These are phyloP conservation scores for Talaromyces ruber DNA, from an alignment of 495 filamentous ascomycete genomes.

Conservation along the genomic window DNA sequence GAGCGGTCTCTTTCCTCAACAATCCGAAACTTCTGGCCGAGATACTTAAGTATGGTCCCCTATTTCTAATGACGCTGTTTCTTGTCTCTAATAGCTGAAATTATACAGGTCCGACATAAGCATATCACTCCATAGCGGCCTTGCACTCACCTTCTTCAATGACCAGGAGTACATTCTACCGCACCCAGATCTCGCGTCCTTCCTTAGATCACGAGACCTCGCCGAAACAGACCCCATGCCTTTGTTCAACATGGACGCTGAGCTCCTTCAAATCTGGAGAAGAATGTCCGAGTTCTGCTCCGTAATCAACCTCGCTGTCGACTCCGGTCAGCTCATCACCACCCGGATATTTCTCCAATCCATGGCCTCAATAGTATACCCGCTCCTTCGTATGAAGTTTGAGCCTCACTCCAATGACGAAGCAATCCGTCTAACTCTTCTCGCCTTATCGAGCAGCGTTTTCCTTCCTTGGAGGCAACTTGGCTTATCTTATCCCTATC, in stretches of 20 bases:
- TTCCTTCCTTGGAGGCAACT: background rate
- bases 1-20: conserved; percentile 6
- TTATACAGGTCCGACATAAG: background rate
- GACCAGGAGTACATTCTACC: background rate
- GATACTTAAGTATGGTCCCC: background rate
- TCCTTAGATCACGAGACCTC: background rate
- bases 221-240: background rate
- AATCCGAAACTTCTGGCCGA: background rate
- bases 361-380: background rate
- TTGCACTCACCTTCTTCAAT: background rate
- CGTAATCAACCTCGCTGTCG: background rate
- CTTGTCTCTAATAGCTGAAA: background rate
- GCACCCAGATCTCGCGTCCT: background rate
- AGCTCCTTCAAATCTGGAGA: background rate
- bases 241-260: background rate
- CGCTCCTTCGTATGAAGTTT: background rate
- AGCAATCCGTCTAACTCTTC: background rate
- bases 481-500: background rate
- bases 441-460: background rate
- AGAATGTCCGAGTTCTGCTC: background rate
- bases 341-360: background rate
- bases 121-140: background rate
- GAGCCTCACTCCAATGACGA: background rate
- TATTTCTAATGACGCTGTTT: background rate
- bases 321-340: background rate